Conservation (phyloP, 805 yeast species). For the Nakazawaea laoshanensis region DNA sequence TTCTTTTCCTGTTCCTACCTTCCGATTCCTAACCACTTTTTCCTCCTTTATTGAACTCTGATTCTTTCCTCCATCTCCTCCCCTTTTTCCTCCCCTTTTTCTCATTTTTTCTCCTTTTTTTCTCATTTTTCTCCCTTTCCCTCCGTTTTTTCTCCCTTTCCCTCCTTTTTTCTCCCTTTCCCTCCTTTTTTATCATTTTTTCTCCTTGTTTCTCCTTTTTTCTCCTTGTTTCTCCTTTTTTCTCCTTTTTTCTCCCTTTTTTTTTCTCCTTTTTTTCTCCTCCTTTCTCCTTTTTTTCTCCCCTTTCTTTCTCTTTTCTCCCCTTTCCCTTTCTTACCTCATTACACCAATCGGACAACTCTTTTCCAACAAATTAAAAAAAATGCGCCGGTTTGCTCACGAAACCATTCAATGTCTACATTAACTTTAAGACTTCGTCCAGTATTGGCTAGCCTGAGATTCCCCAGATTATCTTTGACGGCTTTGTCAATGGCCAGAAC, state of each 20-base stretch:
- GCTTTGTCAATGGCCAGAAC: conserved; percentile 16
- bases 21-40: too few species aligned
- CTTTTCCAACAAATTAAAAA: conserved; percentile 9
- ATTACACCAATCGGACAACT: conserved; percentile 9
- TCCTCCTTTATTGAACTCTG: too few species aligned
- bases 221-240: neutral
- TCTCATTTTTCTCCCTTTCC: neutral
- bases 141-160: neutral
- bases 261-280: neutral
- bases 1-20: too few species aligned
- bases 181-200: neutral
- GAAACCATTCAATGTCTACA: conserved; percentile 25
- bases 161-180: neutral
- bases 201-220: neutral
- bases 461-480: conserved; percentile 11
- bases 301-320: neutral
- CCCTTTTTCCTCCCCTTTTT: neutral
- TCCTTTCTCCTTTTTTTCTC: neutral
- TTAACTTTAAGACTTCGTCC: conserved; percentile 23
- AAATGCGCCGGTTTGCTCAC: neutral
- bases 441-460: conserved; percentile 7
- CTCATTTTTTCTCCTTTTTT: neutral
- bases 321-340: neutral
- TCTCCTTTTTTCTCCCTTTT: neutral
- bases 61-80: neutral